Conservation (phyloP, 2,329 filamentous ascomycete genomes). For the Fusarium falciforme region DNA sequence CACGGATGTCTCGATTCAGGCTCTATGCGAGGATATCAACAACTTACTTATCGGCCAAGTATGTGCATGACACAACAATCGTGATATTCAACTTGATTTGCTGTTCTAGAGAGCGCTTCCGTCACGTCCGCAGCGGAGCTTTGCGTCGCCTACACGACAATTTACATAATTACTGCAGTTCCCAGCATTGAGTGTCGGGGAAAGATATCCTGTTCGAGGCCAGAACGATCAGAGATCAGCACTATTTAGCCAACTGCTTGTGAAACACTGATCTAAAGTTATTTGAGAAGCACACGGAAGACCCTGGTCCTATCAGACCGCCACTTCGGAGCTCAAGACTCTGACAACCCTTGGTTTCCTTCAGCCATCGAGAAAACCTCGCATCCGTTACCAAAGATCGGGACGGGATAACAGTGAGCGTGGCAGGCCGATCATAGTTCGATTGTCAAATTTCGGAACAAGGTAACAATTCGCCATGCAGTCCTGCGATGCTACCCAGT, state of each 20-base stretch:
- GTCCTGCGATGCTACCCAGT: background rate
- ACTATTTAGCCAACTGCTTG: slow-evolving; percentile 1
- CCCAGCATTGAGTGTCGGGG: background rate
- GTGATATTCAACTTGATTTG: background rate
- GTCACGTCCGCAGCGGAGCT: slow-evolving; percentile 16
- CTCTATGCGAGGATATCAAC: slow-evolving; percentile 21
- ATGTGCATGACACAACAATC: background rate
- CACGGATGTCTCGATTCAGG: slow-evolving; percentile 22
- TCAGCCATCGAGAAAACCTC: background rate
- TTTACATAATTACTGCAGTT: slow-evolving; percentile 30
- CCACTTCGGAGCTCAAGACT: slow-evolving; percentile 14
- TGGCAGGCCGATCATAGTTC: background rate
- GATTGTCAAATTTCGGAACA: background rate
- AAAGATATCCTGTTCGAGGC: background rate
- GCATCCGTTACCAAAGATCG: background rate
- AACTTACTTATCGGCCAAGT: slow-evolving; percentile 2
- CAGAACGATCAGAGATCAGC: slow-evolving; percentile 7
- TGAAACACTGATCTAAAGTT: slow-evolving; percentile 11
- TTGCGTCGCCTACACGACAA: background rate
- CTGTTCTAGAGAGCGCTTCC: background rate
- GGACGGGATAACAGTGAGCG: background rate
- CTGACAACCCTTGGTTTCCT: background rate
- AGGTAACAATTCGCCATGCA: background rate
- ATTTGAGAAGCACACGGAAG: background rate
- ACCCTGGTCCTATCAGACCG: slow-evolving; percentile 18